phyloP scores from a whole-genome alignment of 2,329 filamentous ascomycete genomes.

The Ambrosiella beaveri region DNA sequence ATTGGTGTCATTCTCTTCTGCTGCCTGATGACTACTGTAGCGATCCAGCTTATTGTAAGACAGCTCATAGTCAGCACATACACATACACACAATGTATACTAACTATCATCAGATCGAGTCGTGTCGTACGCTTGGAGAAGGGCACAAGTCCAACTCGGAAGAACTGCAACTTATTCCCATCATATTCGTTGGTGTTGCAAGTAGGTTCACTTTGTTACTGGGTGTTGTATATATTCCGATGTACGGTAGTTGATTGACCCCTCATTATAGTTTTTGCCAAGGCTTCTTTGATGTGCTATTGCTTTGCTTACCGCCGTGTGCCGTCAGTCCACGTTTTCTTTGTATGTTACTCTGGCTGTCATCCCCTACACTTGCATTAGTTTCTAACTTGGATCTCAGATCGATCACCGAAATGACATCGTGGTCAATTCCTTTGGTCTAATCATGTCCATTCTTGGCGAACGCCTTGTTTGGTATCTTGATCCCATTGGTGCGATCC shows the following conservation, averaged over 20 bases:
- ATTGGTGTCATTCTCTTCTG: constrained; percentile 50
- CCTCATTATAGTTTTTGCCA: constrained; percentile 27
- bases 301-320: constrained; percentile 36
- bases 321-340: constrained; percentile 38
- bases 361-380: neutral
- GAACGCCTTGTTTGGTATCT: constrained; percentile 39
- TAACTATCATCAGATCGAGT: constrained; percentile 29
- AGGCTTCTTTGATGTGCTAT: constrained; percentile 34
- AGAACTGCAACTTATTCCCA: constrained; percentile 33
- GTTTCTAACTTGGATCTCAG: constrained; percentile 15
- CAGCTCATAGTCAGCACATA: too few species aligned
- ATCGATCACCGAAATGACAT: constrained; percentile 42
- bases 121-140: constrained; percentile 31
- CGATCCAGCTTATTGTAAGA: constrained; percentile 40
- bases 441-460: constrained; percentile 38
- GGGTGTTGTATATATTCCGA: too few species aligned
- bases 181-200: constrained; percentile 36
- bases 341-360: constrained; percentile 19
- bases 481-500: constrained; percentile 43
- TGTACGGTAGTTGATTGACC: neutral
- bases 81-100: too few species aligned
- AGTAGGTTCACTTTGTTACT: constrained; percentile 24
- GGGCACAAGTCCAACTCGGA: constrained; percentile 24
- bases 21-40: constrained; percentile 48
- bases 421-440: constrained; percentile 35